These are phyloP conservation scores for Magnolia changhungtana DNA, from an alignment of 164 flowering plant species.

Conservation along the genomic window DNA sequence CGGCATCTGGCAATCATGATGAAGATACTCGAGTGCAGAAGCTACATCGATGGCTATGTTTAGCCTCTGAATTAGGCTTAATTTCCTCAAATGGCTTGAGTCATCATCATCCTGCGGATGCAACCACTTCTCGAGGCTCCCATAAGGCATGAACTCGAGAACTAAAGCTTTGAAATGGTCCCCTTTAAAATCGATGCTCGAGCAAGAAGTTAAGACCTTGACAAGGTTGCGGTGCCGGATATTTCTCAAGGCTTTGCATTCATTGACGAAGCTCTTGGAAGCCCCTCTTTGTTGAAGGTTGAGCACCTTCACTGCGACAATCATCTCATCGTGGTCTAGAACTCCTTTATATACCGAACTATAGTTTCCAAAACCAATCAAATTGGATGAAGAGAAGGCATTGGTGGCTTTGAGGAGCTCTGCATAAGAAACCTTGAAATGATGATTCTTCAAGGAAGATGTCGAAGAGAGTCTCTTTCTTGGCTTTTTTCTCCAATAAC, in stretches of 20 bases:
- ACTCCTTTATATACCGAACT: not conserved
- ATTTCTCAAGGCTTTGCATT: constrained; percentile 3
- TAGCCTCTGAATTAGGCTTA: constrained; percentile 6
- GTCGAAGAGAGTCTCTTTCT: not conserved
- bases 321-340: not conserved
- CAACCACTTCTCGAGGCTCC: constrained; percentile 4
- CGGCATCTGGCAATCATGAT: constrained; percentile 10
- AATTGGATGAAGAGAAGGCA: not conserved
- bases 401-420: constrained; percentile 1
- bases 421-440: not conserved
- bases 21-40: constrained; percentile 1
- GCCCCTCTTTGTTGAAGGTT: not conserved
- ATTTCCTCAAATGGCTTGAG: not conserved
- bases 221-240: constrained; percentile 7
- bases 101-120: not conserved
- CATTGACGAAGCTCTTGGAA: not conserved
- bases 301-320: constrained; percentile 3
- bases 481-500: not conserved
- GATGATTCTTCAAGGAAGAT: not conserved
- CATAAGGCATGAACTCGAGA: constrained; percentile 11
- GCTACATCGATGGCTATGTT: constrained; percentile 1
- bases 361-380: not conserved
- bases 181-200: constrained; percentile 2
- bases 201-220: constrained; percentile 7
- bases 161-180: constrained; percentile 10